Conservation (phyloP, 306 rosid genomes). For the Mimosa bimucronata region DNA sequence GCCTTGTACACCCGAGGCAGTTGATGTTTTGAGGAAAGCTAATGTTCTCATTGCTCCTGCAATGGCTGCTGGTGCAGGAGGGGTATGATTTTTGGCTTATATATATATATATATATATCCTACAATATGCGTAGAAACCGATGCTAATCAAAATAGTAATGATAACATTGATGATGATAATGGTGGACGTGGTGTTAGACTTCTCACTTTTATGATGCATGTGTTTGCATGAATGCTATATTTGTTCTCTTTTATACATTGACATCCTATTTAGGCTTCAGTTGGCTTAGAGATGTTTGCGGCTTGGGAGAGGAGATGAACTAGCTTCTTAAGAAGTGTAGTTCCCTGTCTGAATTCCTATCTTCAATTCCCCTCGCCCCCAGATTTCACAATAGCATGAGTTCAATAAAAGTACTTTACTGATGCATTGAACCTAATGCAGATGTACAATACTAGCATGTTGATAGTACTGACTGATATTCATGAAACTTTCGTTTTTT, state of each 20-base stretch:
- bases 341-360: conserved; percentile 4
- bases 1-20: conserved; percentile 94
- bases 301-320: not conserved
- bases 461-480: not conserved
- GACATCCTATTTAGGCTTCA: conserved; percentile 4
- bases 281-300: not conserved
- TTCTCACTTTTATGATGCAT: conserved; percentile 17
- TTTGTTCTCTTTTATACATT: not conserved
- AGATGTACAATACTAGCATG: not conserved
- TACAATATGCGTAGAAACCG: conserved; percentile 17
- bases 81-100: conserved; percentile 66
- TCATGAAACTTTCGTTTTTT: conserved; percentile 8
- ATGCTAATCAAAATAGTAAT: not conserved
- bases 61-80: conserved; percentile 99
- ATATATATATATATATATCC: conserved; percentile 13
- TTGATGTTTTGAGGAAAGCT: conserved; percentile 87
- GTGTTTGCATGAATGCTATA: conserved; percentile 14
- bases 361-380: not conserved
- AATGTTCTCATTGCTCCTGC: conserved; percentile 94
- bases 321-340: not conserved
- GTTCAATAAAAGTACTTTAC: not conserved
- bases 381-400: not conserved
- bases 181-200: not conserved
- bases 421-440: conserved; percentile 1
- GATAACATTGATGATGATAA: not conserved